Conservation (phyloP, 208 protist genomes). For the Balamuthia mandrillaris region DNA sequence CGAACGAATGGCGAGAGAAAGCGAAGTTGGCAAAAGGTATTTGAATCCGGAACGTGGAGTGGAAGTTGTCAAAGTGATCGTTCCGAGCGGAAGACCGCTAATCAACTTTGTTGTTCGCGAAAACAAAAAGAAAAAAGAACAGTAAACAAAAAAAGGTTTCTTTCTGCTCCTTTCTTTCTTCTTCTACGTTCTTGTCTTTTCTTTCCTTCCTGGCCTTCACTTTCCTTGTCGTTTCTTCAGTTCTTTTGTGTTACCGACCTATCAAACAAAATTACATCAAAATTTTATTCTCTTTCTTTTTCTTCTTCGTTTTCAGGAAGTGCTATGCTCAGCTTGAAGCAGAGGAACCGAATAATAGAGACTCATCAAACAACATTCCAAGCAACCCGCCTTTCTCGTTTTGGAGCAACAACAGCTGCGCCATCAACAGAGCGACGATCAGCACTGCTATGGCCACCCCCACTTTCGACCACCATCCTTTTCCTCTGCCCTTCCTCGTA, state of each 20-base stretch:
- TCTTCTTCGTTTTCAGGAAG: too few species aligned
- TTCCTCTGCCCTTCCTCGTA: too few species aligned
- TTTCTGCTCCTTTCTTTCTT: not conserved
- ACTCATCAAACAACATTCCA: not conserved
- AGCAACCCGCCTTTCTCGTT: not conserved
- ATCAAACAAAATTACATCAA: too few species aligned
- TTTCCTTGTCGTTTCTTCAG: not conserved
- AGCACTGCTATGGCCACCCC: too few species aligned
- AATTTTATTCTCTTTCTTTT: too few species aligned
- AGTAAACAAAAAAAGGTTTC: not conserved
- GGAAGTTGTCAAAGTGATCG: not conserved
- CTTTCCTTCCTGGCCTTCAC: not conserved
- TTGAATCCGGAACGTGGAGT: not conserved
- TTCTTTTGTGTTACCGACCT: too few species aligned
- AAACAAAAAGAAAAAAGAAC: not conserved
- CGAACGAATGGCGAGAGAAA: not conserved
- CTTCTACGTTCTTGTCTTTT: not conserved
- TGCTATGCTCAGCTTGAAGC: too few species aligned
- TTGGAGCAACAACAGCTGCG: not conserved
- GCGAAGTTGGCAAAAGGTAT: not conserved
- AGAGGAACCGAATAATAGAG: not conserved
- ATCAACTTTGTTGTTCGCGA: conserved; percentile 15
- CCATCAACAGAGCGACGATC: too few species aligned
- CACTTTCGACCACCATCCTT: too few species aligned
- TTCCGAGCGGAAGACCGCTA: not conserved